These are phyloP conservation scores for Rubus idaeus DNA, from an alignment of 306 rosid species.

Conservation along the genomic window DNA sequence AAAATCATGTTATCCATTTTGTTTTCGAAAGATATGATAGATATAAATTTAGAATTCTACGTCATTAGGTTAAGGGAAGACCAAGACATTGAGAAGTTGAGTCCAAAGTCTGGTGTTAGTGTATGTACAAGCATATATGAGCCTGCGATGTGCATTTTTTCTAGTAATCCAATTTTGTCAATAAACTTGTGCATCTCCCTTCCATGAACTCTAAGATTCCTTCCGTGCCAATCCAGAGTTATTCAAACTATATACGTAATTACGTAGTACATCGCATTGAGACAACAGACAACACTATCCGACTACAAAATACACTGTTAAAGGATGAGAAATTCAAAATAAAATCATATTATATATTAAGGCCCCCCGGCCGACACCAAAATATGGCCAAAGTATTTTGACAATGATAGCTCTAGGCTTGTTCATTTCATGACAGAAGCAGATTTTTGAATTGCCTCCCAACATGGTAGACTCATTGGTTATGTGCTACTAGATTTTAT, in stretches of 20 bases:
- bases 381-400: background rate
- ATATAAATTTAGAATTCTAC: background rate
- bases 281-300: background rate
- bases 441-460: background rate
- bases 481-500: background rate
- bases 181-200: conserved; percentile 5
- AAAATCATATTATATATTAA: background rate
- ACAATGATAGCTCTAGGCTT: background rate
- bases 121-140: background rate
- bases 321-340: background rate
- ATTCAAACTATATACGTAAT: background rate
- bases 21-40: background rate
- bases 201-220: conserved; percentile 14
- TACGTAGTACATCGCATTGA: background rate
- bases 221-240: background rate
- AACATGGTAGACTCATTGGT: background rate
- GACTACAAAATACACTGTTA: background rate
- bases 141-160: background rate
- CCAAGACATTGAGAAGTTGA: background rate
- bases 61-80: background rate
- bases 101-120: background rate
- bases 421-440: background rate
- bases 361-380: background rate
- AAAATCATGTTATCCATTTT: background rate
- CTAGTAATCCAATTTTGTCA: background rate